Conservation (phyloP, 306 rosid genomes). For the Mucuna pruriens region DNA sequence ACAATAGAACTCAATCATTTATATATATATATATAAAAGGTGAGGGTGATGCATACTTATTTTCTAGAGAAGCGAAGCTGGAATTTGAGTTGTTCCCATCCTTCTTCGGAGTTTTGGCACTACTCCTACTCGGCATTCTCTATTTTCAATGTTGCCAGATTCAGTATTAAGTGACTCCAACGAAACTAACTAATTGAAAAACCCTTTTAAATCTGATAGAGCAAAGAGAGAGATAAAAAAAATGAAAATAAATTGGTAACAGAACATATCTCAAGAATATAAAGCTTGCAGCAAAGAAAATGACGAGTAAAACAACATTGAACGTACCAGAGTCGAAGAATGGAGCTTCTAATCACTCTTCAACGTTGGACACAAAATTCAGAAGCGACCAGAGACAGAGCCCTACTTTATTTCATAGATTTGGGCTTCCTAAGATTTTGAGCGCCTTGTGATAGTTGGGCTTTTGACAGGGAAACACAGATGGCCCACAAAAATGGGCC, state of each 20-base stretch:
- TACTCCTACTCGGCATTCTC: slow-evolving; percentile 36
- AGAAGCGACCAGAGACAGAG: neutral
- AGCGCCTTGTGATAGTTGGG: neutral
- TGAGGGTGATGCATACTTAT: slow-evolving; percentile 34
- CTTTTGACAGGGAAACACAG: neutral
- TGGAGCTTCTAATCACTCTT: neutral
- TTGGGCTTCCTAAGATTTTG: neutral
- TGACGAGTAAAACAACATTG: neutral
- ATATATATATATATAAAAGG: neutral
- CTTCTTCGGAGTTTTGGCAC: slow-evolving; percentile 42
- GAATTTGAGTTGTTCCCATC: slow-evolving; percentile 30
- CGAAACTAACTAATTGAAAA: neutral
- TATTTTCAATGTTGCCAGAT: slow-evolving; percentile 7
- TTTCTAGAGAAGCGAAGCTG: slow-evolving; percentile 6
- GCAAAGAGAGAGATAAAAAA: neutral
- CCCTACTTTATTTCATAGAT: neutral
- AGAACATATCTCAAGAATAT: neutral
- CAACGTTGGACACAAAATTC: neutral
- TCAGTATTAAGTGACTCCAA: slow-evolving; percentile 4
- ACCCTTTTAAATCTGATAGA: neutral
- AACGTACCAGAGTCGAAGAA: neutral
- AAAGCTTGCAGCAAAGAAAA: neutral
- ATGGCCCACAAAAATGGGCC: neutral
- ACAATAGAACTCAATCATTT: neutral
- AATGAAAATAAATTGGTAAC: neutral